Base-by-base conservation (phyloP, 768 basidiomycete genomes). In the Tylopilus intermedius region DNA sequence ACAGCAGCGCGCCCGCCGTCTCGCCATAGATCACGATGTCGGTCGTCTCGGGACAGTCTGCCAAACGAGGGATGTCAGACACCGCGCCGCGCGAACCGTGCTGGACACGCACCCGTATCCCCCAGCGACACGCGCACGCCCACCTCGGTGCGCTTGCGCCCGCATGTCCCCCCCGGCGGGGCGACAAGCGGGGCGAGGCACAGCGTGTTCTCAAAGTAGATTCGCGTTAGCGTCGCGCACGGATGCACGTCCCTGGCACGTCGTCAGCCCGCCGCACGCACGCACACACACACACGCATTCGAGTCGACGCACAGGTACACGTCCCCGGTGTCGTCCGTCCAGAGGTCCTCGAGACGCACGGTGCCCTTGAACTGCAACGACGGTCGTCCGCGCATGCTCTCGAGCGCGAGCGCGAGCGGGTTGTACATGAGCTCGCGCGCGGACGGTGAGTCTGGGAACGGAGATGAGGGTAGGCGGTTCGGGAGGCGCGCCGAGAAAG, bases 301-400 rank as follows among this genome's bases (percentile, higher is more conserved):
- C 8, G 30, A 30, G 30, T 8, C 51, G 71, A 79, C 78, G 70
- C 49, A 59, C 79, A 79, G 67, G 51, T 67, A 64, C 22, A 79
- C 71, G 22, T 73, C 81, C 14, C 78, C 80, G 35, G 73, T 73
- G 42, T 78, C 75, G 64, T 90, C 88, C 54, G 82, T 65, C 70
- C 79, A 84, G 0, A 87, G 63, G 47, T 84, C 79, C 35, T 72
- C 64, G 37, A 88, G 66, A 27, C 71, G 73, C 15, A 79, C 75
- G 0, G 74, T 72, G 3, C 81, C 84, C 45, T 81, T 71, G 53
- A 86, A 77, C 33, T 79, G 74, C 18, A 90, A 68, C 24, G 78
- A 77, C 1, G 83, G 84, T 18, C 86, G 69, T 15, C 86, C 84
- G 37, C 87, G 86, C 86, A 90, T 88, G 66, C 82, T 87, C 68